These are phyloP conservation scores for Phoma sp. DNA, from an alignment of 2,329 filamentous ascomycete genomes.

Conservation along the genomic window DNA sequence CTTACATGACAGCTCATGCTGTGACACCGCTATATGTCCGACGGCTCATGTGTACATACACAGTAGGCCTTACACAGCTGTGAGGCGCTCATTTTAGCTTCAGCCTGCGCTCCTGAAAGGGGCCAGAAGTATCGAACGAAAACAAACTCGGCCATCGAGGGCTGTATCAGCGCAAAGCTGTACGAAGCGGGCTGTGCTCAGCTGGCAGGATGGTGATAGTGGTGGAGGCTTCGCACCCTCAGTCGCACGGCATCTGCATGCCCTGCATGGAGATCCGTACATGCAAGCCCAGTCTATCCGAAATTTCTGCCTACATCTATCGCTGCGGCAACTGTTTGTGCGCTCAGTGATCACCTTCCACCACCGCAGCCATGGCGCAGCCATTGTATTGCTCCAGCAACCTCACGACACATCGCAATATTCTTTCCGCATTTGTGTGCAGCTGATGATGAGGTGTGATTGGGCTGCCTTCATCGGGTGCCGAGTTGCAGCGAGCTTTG, in stretches of 20 bases:
- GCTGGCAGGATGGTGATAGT: not conserved
- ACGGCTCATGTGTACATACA: not conserved
- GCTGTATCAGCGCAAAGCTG: not conserved
- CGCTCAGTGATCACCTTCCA: constrained; percentile 8
- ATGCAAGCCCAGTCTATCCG: constrained; percentile 12
- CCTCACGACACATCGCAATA: constrained; percentile 13
- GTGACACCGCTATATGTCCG: not conserved
- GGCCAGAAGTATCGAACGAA: no score
- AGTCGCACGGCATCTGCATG: constrained; percentile 16
- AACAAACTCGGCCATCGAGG: no score
- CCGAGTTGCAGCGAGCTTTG: constrained; percentile 23
- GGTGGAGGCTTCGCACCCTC: constrained; percentile 6
- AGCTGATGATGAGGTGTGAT: constrained; percentile 6
- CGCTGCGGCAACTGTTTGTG: constrained; percentile 14
- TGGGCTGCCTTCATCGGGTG: no score
- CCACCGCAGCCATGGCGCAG: constrained; percentile 12
- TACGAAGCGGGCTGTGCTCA: not conserved
- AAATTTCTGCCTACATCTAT: constrained; percentile 8
- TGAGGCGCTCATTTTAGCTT: no score
- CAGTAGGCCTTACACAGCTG: no score
- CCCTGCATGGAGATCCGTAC: constrained; percentile 5
- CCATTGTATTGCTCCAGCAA: constrained; percentile 16
- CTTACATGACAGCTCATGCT: not conserved
- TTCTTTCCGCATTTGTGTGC: constrained; percentile 18
- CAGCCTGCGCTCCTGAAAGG: no score